Base-by-base conservation (phyloP, 805 yeast species). In the Wickerhamiella azymoides region DNA sequence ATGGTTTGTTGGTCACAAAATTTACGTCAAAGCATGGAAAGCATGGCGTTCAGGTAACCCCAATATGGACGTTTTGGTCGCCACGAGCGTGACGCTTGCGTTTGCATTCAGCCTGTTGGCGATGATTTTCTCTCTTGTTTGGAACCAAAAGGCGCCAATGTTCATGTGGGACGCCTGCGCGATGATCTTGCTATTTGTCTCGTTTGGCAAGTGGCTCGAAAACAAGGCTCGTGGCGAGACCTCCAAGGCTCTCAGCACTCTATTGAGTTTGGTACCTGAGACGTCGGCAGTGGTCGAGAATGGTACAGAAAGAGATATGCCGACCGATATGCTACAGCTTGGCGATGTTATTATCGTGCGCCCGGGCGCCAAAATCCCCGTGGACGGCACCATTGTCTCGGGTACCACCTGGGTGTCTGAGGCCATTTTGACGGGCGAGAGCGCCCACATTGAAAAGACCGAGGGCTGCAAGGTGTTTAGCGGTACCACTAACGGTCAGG, bases 211-310 rank as follows among this genome's bases (percentile, higher is more conserved):
- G 63, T 82, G 84, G 73, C 67, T 88, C 18, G 99, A 92, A 58
- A 84, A 83, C 62, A 77, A 73, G 52, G 97, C 98, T 2, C 85
- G 92, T 58, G 94, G 97, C 3, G 84, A 83, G 49, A 92, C 97
- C 0, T 84, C 96, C 0, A 74, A 84, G 2, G 94, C 97, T 0
- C 69, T 92, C 36, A 80, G 96, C 0, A 76, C 78, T 52, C 69
- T 92, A 38, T 70, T 93, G 39, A 78, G 88, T 2, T 65, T 92
- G 46, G 73, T 94, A 0, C 96, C 98, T 1, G 71, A 84, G 1
- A 68, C 71, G 2, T 88, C 96, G 53, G 76, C 88, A 21, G 65
- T 83, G 8, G 72, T 70, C 32, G 42, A 52, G 16, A 26, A 6
- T 10, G 39, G 32, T 8, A 5, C 2, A 2, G 72, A 74, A 18